These are phyloP conservation scores for Polygonum maritimum DNA, from an alignment of 148 eudicot species.

Conservation along the genomic window DNA sequence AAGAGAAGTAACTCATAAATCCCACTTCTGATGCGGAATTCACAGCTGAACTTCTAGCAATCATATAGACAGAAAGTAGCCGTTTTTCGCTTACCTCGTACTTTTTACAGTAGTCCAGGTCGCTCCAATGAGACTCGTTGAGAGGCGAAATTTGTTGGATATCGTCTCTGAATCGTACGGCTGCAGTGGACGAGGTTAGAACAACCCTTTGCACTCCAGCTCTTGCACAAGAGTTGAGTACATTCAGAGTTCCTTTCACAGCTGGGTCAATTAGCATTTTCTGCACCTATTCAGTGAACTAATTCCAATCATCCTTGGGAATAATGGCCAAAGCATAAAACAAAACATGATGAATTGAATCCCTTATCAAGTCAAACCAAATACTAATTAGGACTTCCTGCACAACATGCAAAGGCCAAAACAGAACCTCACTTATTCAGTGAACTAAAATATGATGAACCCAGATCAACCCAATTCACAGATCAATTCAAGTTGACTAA, in stretches of 20 bases:
- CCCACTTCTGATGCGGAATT: too few species aligned
- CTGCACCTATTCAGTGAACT: constrained; percentile 24
- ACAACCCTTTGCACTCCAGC: constrained; percentile 22
- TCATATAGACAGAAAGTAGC: not conserved
- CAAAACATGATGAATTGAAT: too few species aligned
- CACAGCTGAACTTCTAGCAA: too few species aligned
- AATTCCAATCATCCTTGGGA: too few species aligned
- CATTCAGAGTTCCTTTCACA: constrained; percentile 24
- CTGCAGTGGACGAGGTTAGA: too few species aligned
- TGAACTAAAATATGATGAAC: too few species aligned
- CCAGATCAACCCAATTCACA: too few species aligned
- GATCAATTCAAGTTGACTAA: too few species aligned
- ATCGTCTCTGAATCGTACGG: constrained; percentile 20
- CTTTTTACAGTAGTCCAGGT: constrained; percentile 62
- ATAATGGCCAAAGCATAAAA: too few species aligned
- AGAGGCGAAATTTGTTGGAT: constrained; percentile 33
- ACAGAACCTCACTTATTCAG: too few species aligned
- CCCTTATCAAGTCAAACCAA: too few species aligned
- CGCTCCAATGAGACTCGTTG: constrained; percentile 88
- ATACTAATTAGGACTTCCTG: constrained; percentile 25
- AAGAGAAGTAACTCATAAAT: not conserved
- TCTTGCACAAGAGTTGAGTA: constrained; percentile 52
- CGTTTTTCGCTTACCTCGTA: constrained; percentile 36
- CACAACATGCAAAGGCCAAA: not conserved
- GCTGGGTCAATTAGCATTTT: not conserved